Conservation (phyloP, 305 asterid species). For the Solanum hybrid region DNA sequence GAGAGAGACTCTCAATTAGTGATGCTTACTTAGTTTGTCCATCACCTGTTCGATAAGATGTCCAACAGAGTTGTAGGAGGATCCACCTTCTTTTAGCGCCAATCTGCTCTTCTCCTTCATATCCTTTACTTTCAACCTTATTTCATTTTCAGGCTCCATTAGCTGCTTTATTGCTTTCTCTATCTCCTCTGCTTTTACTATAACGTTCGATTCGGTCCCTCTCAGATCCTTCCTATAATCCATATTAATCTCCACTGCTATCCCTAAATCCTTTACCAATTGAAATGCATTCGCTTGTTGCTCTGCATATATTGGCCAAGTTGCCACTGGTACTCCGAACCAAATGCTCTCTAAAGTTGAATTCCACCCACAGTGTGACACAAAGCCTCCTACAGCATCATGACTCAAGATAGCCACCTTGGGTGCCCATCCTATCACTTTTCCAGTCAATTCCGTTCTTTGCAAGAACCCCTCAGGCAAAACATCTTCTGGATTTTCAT, state of each 20-base stretch:
- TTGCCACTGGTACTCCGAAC: constrained; percentile 22
- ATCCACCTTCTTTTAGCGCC: not conserved
- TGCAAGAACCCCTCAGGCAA: constrained; percentile 20
- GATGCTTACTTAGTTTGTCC: not conserved
- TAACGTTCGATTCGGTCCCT: not conserved
- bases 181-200: not conserved
- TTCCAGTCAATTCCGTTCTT: constrained; percentile 3
- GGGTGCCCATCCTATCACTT: constrained; percentile 23
- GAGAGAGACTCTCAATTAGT: no score
- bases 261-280: constrained; percentile 12
- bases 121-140: not conserved
- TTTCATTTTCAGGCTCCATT: not conserved
- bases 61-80: constrained; percentile 5
- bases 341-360: constrained; percentile 16
- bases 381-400: constrained; percentile 16
- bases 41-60: constrained; percentile 2
- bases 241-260: constrained; percentile 17
- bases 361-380: constrained; percentile 26
- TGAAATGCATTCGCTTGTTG: constrained; percentile 23
- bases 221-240: not conserved
- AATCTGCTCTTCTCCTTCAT: not conserved
- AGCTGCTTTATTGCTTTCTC: not conserved
- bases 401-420: constrained; percentile 9
- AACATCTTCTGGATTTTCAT: constrained; percentile 5
- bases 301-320: constrained; percentile 23